Evolutionary conservation across 2,329 filamentous ascomycete genomes (phyloP).

Genomic region (Leptosphaerulina australis): DNA sequence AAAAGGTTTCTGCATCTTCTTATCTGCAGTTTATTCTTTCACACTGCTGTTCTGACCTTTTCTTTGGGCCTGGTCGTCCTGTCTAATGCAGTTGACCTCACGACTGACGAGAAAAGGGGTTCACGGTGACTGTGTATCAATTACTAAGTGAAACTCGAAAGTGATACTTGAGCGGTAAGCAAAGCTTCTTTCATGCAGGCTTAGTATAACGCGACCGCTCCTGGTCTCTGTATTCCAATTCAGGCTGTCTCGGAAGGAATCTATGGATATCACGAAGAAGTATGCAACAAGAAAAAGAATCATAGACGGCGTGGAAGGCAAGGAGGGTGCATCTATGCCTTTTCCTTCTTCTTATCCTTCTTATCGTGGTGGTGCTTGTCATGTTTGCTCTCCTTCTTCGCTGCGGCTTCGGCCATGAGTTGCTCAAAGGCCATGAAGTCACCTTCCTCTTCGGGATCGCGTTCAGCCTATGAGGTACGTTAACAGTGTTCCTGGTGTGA

Average conservation of each 20-base stretch:
- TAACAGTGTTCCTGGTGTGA: background rate
- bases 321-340: slow-evolving; percentile 4
- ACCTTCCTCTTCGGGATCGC: slow-evolving; percentile 93
- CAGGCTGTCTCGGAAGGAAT: slow-evolving; percentile 23
- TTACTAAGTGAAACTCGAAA: no score
- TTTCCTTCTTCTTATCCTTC: slow-evolving; percentile 40
- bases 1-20: no score
- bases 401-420: slow-evolving; percentile 92
- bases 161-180: no score
- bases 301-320: background rate
- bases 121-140: no score
- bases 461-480: slow-evolving; percentile 68
- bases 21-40: no score
- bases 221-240: slow-evolving; percentile 3
- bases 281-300: slow-evolving; percentile 20
- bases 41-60: no score
- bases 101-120: no score
- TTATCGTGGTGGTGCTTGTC: slow-evolving; percentile 68
- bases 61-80: no score
- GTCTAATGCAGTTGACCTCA: no score
- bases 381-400: slow-evolving; percentile 86
- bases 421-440: slow-evolving; percentile 99
- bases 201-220: background rate
- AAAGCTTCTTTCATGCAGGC: background rate
- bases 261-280: slow-evolving; percentile 39